Percentiles rank a stretch among this genome's conserved stretches.
phyloP scores from a whole-genome alignment of 2,329 filamentous ascomycete species.

The Phyllosticta ampelicida region DNA sequence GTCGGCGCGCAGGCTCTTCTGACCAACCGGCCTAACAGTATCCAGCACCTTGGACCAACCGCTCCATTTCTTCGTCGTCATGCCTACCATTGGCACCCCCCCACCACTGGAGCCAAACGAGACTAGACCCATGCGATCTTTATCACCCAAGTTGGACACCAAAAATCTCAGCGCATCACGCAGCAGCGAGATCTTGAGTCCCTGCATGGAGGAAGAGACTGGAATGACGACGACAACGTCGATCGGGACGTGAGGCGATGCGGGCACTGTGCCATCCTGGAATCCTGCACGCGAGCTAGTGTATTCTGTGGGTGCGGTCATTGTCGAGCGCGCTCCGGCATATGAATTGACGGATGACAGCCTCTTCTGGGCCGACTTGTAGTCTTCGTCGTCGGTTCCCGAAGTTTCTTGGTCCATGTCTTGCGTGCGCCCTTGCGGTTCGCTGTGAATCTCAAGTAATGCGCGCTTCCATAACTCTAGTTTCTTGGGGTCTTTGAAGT shows the following conservation, averaged over 20 bases:
- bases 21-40: constrained; percentile 84
- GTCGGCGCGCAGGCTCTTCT: constrained; percentile 93
- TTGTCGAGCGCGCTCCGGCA: constrained; percentile 63
- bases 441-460: constrained; percentile 68
- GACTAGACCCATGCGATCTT: constrained; percentile 92
- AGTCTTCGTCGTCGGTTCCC: constrained; percentile 82
- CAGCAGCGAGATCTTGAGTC: constrained; percentile 93
- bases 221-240: constrained; percentile 96
- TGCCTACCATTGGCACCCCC: constrained; percentile 89
- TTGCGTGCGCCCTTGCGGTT: constrained; percentile 46
- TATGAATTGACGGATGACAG: constrained; percentile 79
- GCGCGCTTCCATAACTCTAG: constrained; percentile 86
- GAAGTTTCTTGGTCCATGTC: constrained; percentile 75
- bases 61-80: constrained; percentile 90
- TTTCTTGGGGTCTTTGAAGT: constrained; percentile 73
- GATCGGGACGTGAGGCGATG: constrained; percentile 73
- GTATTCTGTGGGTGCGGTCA: constrained; percentile 57
- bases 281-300: constrained; percentile 34
- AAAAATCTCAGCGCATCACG: constrained; percentile 88
- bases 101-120: constrained; percentile 93
- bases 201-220: constrained; percentile 97
- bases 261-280: constrained; percentile 34
- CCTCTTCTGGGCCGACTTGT: constrained; percentile 52
- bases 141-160: constrained; percentile 77
- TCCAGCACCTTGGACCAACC: constrained; percentile 81